Conservation (phyloP, 345 rosid genomes). For the Brassica incana region DNA sequence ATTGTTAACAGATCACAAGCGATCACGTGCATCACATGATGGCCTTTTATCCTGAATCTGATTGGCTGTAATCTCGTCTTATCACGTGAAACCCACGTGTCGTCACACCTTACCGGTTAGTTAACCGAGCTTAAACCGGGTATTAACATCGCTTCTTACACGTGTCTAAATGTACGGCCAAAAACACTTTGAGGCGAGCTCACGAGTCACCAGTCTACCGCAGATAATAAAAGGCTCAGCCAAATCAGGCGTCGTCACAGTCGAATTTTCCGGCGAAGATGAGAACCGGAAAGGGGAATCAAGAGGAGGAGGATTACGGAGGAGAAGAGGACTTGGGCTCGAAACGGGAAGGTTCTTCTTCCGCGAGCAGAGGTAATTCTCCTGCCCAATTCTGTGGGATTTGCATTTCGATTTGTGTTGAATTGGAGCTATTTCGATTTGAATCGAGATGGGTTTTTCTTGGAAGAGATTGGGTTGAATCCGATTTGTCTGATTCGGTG, state of each 20-base stretch:
- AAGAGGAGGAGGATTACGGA: slow-evolving; percentile 69
- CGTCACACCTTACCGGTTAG: slow-evolving; percentile 10
- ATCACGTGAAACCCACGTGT: slow-evolving; percentile 39
- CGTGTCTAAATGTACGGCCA: slow-evolving; percentile 27
- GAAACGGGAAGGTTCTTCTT: slow-evolving; percentile 60
- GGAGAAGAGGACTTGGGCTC: slow-evolving; percentile 71
- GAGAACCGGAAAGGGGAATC: slow-evolving; percentile 73
- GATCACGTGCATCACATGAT: slow-evolving; percentile 38
- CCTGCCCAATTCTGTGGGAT: slow-evolving; percentile 45
- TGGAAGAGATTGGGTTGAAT: background rate
- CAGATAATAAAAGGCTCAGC: slow-evolving; percentile 26
- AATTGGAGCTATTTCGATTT: background rate
- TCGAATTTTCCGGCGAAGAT: slow-evolving; percentile 41
- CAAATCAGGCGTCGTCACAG: slow-evolving; percentile 21
- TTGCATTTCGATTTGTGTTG: slow-evolving; percentile 18
- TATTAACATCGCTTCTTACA: slow-evolving; percentile 11
- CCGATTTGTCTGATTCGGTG: slow-evolving; percentile 4
- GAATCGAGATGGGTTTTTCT: slow-evolving; percentile 4
- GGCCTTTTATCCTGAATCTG: background rate
- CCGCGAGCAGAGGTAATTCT: slow-evolving; percentile 46
- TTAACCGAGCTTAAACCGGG: background rate
- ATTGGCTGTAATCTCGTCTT: slow-evolving; percentile 31
- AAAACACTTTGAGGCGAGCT: background rate
- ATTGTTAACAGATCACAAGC: background rate
- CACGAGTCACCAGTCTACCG: slow-evolving; percentile 3